These are phyloP conservation scores for Stenogyne calaminthoides DNA, from an alignment of 305 asterid genomes.

Conservation along the genomic window DNA sequence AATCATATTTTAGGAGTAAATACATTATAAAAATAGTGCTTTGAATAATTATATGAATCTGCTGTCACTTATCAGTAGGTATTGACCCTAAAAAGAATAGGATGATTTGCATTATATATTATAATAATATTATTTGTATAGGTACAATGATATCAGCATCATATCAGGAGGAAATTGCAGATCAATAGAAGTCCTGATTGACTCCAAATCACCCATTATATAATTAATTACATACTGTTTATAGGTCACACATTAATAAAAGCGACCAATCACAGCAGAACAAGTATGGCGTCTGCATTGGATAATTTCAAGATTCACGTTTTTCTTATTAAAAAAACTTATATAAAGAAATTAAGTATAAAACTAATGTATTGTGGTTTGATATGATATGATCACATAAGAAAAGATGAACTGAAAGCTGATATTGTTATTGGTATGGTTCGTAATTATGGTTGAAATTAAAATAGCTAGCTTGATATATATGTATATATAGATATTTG, in stretches of 20 bases:
- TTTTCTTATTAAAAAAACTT: neutral
- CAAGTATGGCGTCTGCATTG: neutral
- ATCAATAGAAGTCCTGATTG: constrained; percentile 31
- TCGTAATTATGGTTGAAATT: neutral
- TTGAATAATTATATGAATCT: constrained; percentile 12
- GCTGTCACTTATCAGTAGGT: constrained; percentile 25
- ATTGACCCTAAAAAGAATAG: constrained; percentile 18
- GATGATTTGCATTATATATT: constrained; percentile 16
- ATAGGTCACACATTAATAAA: constrained; percentile 2
- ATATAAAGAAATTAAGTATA: neutral
- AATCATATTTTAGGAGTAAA: neutral
- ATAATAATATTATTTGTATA: neutral
- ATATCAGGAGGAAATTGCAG: constrained; percentile 35
- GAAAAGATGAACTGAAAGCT: neutral
- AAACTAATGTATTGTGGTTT: neutral
- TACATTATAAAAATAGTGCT: constrained; percentile 4
- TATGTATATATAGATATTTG: too few species aligned
- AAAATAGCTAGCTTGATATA: too few species aligned
- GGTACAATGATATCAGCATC: constrained; percentile 21
- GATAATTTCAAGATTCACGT: neutral
- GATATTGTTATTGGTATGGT: neutral
- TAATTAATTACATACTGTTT: constrained; percentile 5
- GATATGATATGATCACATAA: neutral
- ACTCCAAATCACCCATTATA: constrained; percentile 11
- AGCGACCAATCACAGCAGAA: constrained; percentile 31